Base-by-base conservation (phyloP, 495 filamentous ascomycete genomes). In the Viridothelium virens region DNA sequence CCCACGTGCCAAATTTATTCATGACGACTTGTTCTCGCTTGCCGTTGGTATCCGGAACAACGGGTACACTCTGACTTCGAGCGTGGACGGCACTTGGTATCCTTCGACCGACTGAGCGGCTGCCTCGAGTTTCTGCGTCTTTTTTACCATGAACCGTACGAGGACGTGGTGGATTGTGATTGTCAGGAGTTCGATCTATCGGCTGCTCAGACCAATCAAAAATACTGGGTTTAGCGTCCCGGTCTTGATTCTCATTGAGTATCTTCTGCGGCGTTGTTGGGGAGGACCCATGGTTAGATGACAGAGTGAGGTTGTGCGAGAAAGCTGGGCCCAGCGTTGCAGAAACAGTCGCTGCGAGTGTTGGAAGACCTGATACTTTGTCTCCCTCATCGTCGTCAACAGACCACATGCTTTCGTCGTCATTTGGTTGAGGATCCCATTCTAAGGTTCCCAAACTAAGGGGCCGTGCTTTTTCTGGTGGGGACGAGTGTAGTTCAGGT, bases 11-110 rank as follows among this genome's bases (percentile, higher is more conserved):
- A 71, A 92, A 94, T 70, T 95, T 96, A 33, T 87, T 85, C 25
- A 86, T 84, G 53, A 75, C 63, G 75, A 78, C 76, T 79, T 83
- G 81, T 81, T 74, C 76, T 78, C 74, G 77, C 83, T 82, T 79
- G 14, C 87, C 85, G 69, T 79, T 77, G 66, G 76, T 67, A 18
- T 94, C 91, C 47, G 86, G 85, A 2, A 89, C 86, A 16, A 94
- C 84, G 0, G 94, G 94, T n/a, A 98, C 92, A 75, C 94, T 98
- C 72, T 96, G 92, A 72, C 94, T 97, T 61, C 94, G 87, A 56
- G 96, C 81, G 74, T 97, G 94, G 33, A 91, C 78, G 1, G 87
- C 84, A 68, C 81, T 89, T 39, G 91, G 88, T 16, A 85, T 86
- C 69, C 91, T 89, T 56, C 93, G 89, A 68, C 84, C 90, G 37